Base-by-base conservation (phyloP, 2,329 filamentous ascomycete species). In the Escovopsis sp. region DNA sequence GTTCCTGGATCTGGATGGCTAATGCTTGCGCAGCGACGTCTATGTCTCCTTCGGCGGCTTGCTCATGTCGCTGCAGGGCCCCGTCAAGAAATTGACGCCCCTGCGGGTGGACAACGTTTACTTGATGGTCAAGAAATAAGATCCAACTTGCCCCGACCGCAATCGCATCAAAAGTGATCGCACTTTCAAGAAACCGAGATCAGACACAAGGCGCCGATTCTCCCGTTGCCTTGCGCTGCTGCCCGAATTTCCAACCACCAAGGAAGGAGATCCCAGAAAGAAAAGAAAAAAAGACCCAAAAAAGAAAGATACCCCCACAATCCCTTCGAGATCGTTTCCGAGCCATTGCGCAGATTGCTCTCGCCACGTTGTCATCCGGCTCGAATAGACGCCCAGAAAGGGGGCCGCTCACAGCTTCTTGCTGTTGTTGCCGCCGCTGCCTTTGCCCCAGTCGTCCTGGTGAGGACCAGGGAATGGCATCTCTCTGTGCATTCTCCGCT, bases 1-100 rank as follows among this genome's bases (percentile, higher is more conserved):
- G n/a, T n/a, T n/a, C n/a, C n/a, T n/a, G n/a, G n/a, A n/a, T n/a
- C n/a, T n/a, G n/a, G n/a, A 26, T 15, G 19, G 5, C 17, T 21
- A 9, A 18, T 25, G 8, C 14, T 27, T 15, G 7, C 41, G 45
- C 47, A 96, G 88, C 55, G 92, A 94, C 56, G 84, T 86, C 19
- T 98, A 88, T 60, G 71, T 92, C 47, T 94, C 86, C 2, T 98
- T 94, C 50, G 90, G 90, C 33, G 90, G 90, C 7, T 65, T 98
- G 44, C 62, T 98, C 49, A 78, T 96, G 62, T 85, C 80, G 49
- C 70, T 98, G 37, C 82, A 94, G 51, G 90, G 92, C 5, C 90
- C 90, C 3, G 90, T 93, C 59, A 92, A 90, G 68, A 94, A 94
- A 66, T 73, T 98, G 43, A 92, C 82, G 25, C 81, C 86, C 19